Base-by-base conservation (phyloP, 495 filamentous ascomycete genomes). In the Penicilliopsis zonata region DNA sequence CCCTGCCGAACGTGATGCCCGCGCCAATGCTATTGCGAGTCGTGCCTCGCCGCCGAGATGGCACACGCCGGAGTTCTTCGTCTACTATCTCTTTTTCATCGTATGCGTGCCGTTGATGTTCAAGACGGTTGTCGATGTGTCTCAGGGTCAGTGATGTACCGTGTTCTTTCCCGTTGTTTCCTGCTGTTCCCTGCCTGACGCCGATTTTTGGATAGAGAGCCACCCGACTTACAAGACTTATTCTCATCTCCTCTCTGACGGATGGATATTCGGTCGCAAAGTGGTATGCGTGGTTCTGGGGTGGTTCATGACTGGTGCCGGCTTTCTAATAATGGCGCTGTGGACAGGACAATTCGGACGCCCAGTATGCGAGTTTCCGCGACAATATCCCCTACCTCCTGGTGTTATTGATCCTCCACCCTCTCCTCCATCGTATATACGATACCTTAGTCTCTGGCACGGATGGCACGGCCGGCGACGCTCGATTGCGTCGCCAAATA, bases 251-350 rank as follows among this genome's bases (percentile, higher is more conserved):
- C 70, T 99, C 12, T 78, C 73, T 0, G 65, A 74, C 7, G 92
- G 90, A 35, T 99, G 90, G 90, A 84, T 99, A 34, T 79, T 78
- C n/a, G 90, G 90, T 10, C 82, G 87, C 30, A 85, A 82, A 65
- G 83, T 95, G 24, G 80, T 85, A 65, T 52, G 78, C 57, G 18
- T 13, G 16, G 17, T 19, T 6, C n/a, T n/a, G n/a, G 28, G 9
- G 22, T 36, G 4, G 7, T 28, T 0, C 13, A 34, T 24, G 5
- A 4, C 2, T 7, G 14, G n/a, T 2, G 21, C n/a, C 17, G 15
- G 9, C 25, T 15, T 28, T 3, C 22, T 38, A 3, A 25, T 18
- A 7, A 30, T 13, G 13, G 3, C 18, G 19, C 12, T 34, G 28
- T 16, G 9, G 15, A 5, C 37, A 87, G 81, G 92, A 98, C 57